Evolutionary conservation across 2,329 filamentous ascomycete species (phyloP), one percentile per base, ranked within the genome.

Genomic region (Verticillium dahliae): DNA sequence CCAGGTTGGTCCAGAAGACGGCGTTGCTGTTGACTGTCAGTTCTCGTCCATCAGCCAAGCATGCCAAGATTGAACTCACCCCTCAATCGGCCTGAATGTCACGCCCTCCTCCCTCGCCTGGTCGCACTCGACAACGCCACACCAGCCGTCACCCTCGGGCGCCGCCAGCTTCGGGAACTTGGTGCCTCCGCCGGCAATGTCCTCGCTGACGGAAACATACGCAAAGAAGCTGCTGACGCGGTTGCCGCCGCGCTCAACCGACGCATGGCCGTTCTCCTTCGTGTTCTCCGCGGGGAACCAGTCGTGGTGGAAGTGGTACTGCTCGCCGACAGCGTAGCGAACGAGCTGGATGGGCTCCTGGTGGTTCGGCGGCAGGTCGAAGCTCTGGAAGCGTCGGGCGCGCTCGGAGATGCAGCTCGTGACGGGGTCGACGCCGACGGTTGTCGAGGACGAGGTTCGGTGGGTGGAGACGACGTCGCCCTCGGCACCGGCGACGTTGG

Each of bases 301-400:
- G 66, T 78, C 76, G n/a, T 72, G 76, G 64, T 78, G 76, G 64
- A 73, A 74, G 61, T 76, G 71, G 65, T 76, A 77, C 50, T 70
- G 72, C 63, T 76, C 74, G 10, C 74, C 74, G 9, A 63, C 61
- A 27, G 67, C 74, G 60, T 78, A 78, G 58, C 72, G 73, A 50
- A 77, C 75, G 6, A 77, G 71, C 63, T 77, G 75, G 18, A 77
- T 63, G 0, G 75, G 73, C 67, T 77, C 74, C 14, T 77, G 70
- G 57, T 75, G 67, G 11, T 66, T 65, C 18, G 69, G 69, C 5
- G 71, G 67, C 55, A 70, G 66, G 61, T 74, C 72, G 59, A 75
- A 73, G 56, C 75, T 74, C 59, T 77, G 75, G 61, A 78, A 77
- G 14, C 70, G 65, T 6, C 72, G 68, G 3, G 76, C 75, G 4